Base-by-base conservation (phyloP, 257 asterid genomes). In the Nicotiana tomentosiformis region DNA sequence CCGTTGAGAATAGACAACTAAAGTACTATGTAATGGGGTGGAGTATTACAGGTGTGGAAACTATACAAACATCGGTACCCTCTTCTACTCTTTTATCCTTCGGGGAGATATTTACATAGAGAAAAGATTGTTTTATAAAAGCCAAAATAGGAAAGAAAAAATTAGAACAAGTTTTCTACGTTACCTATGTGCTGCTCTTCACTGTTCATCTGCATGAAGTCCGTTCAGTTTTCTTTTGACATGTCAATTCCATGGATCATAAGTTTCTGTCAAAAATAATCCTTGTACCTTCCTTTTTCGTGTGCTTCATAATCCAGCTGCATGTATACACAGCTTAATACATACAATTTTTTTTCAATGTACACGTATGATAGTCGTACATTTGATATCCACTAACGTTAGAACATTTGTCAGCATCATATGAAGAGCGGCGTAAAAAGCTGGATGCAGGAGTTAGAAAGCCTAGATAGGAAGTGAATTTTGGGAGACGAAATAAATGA, bases 351-450 rank as follows among this genome's bases (percentile, higher is more conserved):
- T 23, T 23, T 23, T 23, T 23, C 26, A 0, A 23, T 23, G 26
- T 33, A 46, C 51, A 6, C 72, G 46, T 17, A 30, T 39, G 26
- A 46, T 64, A 12, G 3, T 79, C 7, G 80, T 60, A 39, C 46
- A 12, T 39, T 60, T 33, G 15, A n/a, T 79, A 5, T 77, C 49
- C 12, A 18, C 81, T 58, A n/a, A 78, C 9, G 14, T 32, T 78
- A 26, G 33, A 83, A 81, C 77, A 72, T 16, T 87, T 87, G 87
- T 78, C 97, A 96, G 99, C 98, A 62, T 92, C 98, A 17, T 96
- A 94, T 26, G 98, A 96, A 80, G 98, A 96, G 83, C 94, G 98
- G 20, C 88, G 94, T 43, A 89, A 89, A 67, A 96, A 91, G 84
- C 51, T 87, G 77, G 86, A 56, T 20, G 78, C 85, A 29, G 89